phyloP scores from a whole-genome alignment of 768 basidiomycete genomes.

The Mycena venus region DNA sequence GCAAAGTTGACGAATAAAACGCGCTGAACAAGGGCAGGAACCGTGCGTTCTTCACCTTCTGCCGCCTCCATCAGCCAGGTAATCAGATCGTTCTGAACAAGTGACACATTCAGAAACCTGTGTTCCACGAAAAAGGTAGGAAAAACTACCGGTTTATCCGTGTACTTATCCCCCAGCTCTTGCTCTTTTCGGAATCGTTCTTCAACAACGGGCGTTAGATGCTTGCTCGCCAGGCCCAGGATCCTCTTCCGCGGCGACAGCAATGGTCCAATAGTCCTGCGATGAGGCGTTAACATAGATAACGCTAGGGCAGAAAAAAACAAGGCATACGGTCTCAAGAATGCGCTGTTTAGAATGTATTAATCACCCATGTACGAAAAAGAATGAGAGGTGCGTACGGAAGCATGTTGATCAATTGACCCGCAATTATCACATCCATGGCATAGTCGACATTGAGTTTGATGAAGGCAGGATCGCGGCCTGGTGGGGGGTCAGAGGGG shows the following conservation, averaged over 20 bases:
- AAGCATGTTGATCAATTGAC: slow-evolving; percentile 38
- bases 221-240: slow-evolving; percentile 29
- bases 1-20: slow-evolving; percentile 50
- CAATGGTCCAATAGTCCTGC: slow-evolving; percentile 14
- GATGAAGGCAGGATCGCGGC: slow-evolving; percentile 24
- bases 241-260: slow-evolving; percentile 25
- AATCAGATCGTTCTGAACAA: slow-evolving; percentile 52
- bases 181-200: slow-evolving; percentile 28
- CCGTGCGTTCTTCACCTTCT: slow-evolving; percentile 31
- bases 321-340: slow-evolving; percentile 45
- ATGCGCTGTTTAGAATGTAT: not conserved
- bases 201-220: slow-evolving; percentile 32
- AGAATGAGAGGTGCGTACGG: slow-evolving; percentile 28
- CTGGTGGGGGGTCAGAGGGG: not conserved
- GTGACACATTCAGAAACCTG: not conserved
- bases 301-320: not conserved
- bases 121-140: not conserved
- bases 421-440: slow-evolving; percentile 41
- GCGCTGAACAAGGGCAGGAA: slow-evolving; percentile 38
- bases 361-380: not conserved
- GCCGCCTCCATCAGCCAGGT: slow-evolving; percentile 54
- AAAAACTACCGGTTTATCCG: slow-evolving; percentile 24
- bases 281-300: not conserved
- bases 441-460: slow-evolving; percentile 42
- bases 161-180: slow-evolving; percentile 35